phyloP scores from a whole-genome alignment of 2,329 filamentous ascomycete genomes.

The Volutella citrinella region DNA sequence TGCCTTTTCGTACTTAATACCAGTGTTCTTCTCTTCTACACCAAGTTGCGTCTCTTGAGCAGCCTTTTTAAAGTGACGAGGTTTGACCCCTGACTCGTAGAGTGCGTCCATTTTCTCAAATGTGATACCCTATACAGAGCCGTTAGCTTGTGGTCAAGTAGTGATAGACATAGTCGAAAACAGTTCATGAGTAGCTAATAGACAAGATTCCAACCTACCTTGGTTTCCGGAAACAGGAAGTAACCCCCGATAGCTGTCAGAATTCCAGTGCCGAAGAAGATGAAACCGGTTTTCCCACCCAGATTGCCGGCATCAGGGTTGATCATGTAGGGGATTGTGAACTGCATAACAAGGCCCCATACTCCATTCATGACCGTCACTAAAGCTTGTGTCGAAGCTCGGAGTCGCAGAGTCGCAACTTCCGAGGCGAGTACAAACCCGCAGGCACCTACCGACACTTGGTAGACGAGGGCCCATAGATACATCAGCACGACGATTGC shows the following conservation, averaged over 20 bases:
- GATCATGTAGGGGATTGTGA: slow-evolving; percentile 33
- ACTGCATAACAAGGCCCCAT: slow-evolving; percentile 30
- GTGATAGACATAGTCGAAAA: not conserved
- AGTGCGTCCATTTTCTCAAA: slow-evolving; percentile 17
- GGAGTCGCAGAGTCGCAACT: slow-evolving; percentile 30
- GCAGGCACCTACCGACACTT: slow-evolving; percentile 32
- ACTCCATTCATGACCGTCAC: slow-evolving; percentile 27
- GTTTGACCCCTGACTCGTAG: slow-evolving; percentile 8
- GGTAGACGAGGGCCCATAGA: slow-evolving; percentile 34
- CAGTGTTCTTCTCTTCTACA: too few relatives aligned
- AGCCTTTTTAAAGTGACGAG: slow-evolving; percentile 14
- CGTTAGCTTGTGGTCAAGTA: too few relatives aligned
- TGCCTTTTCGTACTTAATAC: too few relatives aligned
- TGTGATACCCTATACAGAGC: slow-evolving; percentile 10
- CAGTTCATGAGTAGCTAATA: too few relatives aligned
- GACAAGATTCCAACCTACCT: too few relatives aligned
- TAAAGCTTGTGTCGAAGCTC: slow-evolving; percentile 27
- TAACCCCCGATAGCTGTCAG: slow-evolving; percentile 10
- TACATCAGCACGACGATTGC: slow-evolving; percentile 28
- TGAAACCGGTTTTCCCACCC: slow-evolving; percentile 24
- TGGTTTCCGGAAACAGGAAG: slow-evolving; percentile 21
- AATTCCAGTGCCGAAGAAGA: slow-evolving; percentile 20
- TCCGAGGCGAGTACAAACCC: slow-evolving; percentile 36
- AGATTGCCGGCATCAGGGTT: slow-evolving; percentile 25
- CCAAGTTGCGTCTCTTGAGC: too few relatives aligned